These are phyloP conservation scores for Rhizophora apiculata DNA, from an alignment of 345 rosid genomes.

Conservation along the genomic window DNA sequence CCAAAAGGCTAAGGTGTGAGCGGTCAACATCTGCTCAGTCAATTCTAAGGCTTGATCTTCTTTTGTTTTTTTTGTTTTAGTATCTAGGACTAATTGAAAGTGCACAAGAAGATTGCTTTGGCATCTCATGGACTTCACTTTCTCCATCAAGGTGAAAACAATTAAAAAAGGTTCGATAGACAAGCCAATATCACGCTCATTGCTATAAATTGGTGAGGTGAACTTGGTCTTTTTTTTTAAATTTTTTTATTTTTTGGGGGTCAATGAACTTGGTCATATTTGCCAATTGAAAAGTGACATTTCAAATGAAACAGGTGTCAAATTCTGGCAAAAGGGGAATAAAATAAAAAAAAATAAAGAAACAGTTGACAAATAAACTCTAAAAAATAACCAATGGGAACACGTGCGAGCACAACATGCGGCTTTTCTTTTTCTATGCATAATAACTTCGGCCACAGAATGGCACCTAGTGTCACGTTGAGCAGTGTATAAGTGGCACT, in stretches of 20 bases:
- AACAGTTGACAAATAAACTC: too few species aligned
- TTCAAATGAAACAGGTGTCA: background rate
- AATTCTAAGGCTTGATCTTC: background rate
- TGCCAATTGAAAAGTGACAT: background rate
- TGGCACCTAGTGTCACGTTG: too few species aligned
- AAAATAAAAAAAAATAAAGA: too few species aligned
- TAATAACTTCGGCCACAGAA: too few species aligned
- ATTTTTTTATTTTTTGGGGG: too few species aligned
- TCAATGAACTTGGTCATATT: conserved; percentile 9
- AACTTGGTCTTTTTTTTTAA: conserved; percentile 9
- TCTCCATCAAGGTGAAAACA: background rate
- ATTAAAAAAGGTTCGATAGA: too few species aligned
- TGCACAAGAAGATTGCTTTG: background rate
- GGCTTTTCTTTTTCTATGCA: too few species aligned
- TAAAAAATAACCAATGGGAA: too few species aligned
- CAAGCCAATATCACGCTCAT: background rate
- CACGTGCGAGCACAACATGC: too few species aligned
- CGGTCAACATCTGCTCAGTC: background rate
- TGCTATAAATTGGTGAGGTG: background rate
- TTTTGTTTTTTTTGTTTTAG: background rate
- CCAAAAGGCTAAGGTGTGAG: background rate
- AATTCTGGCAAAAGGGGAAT: too few species aligned
- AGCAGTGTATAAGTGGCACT: too few species aligned
- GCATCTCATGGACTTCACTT: conserved; percentile 1
- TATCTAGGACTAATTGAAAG: too few species aligned